Evolutionary conservation across 768 basidiomycete genomes (phyloP), one percentile per base, ranked within the genome.

Genomic region (Trametes cinnabarina): DNA sequence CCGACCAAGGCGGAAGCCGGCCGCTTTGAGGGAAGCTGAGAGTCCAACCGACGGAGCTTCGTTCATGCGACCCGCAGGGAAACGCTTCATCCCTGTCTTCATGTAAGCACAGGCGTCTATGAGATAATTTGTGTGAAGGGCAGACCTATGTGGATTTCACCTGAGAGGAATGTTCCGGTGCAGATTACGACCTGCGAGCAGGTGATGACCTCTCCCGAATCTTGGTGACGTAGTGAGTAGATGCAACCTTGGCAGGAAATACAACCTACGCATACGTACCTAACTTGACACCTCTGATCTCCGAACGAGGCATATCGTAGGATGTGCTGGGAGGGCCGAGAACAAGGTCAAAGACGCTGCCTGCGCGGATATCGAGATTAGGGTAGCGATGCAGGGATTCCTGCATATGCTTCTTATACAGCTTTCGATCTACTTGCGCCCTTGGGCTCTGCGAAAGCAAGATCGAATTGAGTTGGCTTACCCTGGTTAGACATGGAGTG

Each of bases 151-250:
- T 95, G 93, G 43, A 94, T 92, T 73, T 95, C 91, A 11, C 91
- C 94, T 2, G 88, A 88, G 23, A 96, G 79, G 68, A 96, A 96
- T 0, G 94, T 96, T 8, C 94, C 94, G 0, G 93, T 95, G 64
- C 92, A 93, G 14, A 96, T 81, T 26, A 96, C 88, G 11, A 94
- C 90, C 63, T 87, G 85, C 3, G 87, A 84, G 65, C 92, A 95
- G 17, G 75, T 74, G 26, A 95, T 84, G 17, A 85, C 67, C 49
- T 93, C 87, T 10, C 91, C 90, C 4, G 82, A 78, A 30, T 92
- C 92, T 92, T 69, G 39, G 17, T 22, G 8, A 30, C 4, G n/a
- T 44, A 23, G 15, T 30, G 32, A 53, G 47, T 22, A 10, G 6
- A 7, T 32, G 12, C 7, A 1, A 32, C 15, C 12, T 17, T 39